Base-by-base conservation (phyloP, 129 eudicot species). In the Centaurea solstitialis region DNA sequence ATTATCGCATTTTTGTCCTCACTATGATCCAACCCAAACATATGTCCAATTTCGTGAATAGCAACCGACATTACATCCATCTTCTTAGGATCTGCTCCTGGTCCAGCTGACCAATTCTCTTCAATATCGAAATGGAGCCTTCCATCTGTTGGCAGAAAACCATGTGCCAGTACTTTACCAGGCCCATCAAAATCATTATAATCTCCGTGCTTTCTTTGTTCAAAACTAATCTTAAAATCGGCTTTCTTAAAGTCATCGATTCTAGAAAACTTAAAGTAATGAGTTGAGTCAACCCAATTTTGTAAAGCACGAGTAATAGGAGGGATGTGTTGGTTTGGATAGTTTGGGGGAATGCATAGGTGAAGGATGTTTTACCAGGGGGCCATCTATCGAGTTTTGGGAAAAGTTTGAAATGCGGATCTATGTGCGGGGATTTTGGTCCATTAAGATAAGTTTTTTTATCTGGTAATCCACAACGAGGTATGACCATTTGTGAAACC, bases 381-480 rank as follows among this genome's bases (percentile, higher is more conserved):
- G 64, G 64, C 21, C 64, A 53, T 15, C 21, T n/a, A 53, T 8
- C 21, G 64, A 15, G 5, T 13, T 13, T 1, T 13, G 6, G 61
- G 61, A 11, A 4, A 15, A 53, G n/a, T 15, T 0, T 2, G 17
- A 4, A 53, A 53, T 15, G 21, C 17, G 64, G 17, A 53, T n/a
- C n/a, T n/a, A n/a, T n/a, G n/a, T n/a, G n/a, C n/a, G n/a, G n/a
- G n/a, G n/a, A n/a, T n/a, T n/a, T n/a, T n/a, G n/a, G n/a, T n/a
- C n/a, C n/a, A n/a, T 40, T 72, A 26, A 4, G n/a, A 40, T 72
- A 15, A 61, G 2, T 17, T 72, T 6, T 24, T 40, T 9, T 59
- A 80, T 80, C 81, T 6, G 43, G 74, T 17, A 9, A 12, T 17
- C 81, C 81, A 67, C 67, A 77, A 77, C 74, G 81, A 77, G 81